Evolutionary conservation across 495 filamentous ascomycete species (phyloP), one percentile per base, ranked within the genome.

Genomic region (Penicillium manginii): DNA sequence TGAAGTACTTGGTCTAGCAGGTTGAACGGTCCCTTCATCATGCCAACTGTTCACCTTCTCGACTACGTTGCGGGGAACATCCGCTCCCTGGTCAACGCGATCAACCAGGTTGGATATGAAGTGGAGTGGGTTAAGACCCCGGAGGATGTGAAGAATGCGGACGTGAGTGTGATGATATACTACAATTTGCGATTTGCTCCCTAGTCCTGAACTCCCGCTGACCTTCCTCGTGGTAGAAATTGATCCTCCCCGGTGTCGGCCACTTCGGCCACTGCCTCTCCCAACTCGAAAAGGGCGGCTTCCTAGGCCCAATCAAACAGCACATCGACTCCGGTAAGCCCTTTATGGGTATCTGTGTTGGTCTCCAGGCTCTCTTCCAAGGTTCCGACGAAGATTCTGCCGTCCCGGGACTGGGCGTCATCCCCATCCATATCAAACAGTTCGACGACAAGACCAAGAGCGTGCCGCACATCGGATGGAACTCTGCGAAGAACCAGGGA

Each of bases 401-500:
- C 17, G 84, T 88, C 17, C 73, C 84, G 2, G 94, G 94, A 1
- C 76, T 98, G 31, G 87, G 87, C 0, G 32, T 97, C 21, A 83
- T 98, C 52, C 86, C 88, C 17, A 84, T 84, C 37, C 76, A 70
- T 18, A 83, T 98, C 61, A 78, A 83, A 64, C 87, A 88, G 52
- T 98, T 98, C 74, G 76, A 91, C 63, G 86, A 91, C 65, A 60
- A 61, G 21, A 78, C 85, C 19, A 98, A 98, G 69, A 86, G 93
- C 35, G 94, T 98, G 29, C 94, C 94, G 26, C 96, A 98, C 69
- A 98, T 98, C 66, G 94, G 94, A 14, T 98, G 94, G 94, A 98
- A 98, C 68, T 92, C 86, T 31, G 94, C 94, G 40, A 83, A 81
- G 57, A 80, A 83, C 9, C 76, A 72, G 33, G 78, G 76, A 39